These are phyloP conservation scores for Fusarium dimerum DNA, from an alignment of 2,329 filamentous ascomycete species.

Conservation along the genomic window DNA sequence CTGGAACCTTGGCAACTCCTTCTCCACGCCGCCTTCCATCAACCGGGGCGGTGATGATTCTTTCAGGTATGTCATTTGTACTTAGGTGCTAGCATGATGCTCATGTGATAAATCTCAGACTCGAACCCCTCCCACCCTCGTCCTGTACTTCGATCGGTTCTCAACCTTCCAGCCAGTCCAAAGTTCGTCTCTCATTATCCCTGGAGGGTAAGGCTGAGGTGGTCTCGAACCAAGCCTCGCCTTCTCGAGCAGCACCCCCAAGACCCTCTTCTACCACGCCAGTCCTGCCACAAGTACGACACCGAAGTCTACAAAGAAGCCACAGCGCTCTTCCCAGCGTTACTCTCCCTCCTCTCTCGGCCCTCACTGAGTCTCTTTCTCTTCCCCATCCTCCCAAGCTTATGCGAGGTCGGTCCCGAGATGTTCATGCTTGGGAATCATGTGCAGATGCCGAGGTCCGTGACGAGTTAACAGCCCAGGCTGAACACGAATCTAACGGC, in stretches of 20 bases:
- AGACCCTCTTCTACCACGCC: conserved; percentile 49
- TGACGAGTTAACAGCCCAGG: conserved; percentile 77
- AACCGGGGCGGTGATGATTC: conserved; percentile 44
- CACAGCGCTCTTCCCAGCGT: conserved; percentile 65
- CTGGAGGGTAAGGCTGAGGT: conserved; percentile 90
- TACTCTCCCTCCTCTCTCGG: conserved; percentile 58
- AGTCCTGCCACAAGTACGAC: conserved; percentile 49
- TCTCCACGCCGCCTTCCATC: conserved; percentile 50
- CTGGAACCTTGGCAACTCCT: conserved; percentile 55
- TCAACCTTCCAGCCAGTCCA: conserved; percentile 40
- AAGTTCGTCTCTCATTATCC: conserved; percentile 78
- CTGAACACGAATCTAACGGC: conserved; percentile 77
- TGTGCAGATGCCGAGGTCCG: conserved; percentile 80
- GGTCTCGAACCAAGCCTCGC: conserved; percentile 68
- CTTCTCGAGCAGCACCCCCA: conserved; percentile 54
- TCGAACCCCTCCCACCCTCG: conserved; percentile 46
- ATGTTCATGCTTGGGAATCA: conserved; percentile 89
- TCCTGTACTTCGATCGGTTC: conserved; percentile 45
- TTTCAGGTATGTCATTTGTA: conserved; percentile 41
- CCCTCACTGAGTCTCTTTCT: conserved; percentile 49
- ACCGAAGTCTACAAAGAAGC: conserved; percentile 65
- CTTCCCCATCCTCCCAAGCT: conserved; percentile 48
- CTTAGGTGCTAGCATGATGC: neutral
- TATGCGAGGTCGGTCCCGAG: conserved; percentile 74
- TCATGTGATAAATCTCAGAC: conserved; percentile 31